Evolutionary conservation across 345 rosid species (phyloP), one percentile per base, ranked within the genome.

Genomic region (Brassica rapa): DNA sequence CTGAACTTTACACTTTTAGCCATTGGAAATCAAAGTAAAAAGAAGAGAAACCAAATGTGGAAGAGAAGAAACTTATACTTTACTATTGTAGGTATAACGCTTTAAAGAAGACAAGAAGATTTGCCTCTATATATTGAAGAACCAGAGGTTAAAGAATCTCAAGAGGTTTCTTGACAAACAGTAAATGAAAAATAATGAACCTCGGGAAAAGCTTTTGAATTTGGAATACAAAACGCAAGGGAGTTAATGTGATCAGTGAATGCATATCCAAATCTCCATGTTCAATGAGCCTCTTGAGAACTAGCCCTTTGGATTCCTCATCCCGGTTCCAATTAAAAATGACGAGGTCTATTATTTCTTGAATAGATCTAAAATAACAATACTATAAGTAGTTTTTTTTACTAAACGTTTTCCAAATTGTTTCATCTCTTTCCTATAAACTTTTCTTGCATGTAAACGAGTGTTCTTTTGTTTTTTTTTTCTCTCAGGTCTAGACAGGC

Each of bases 1-100:
- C 49, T 55, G 9, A 77, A 53, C 59, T 75, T 74, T 4, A 21
- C 62, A 49, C 33, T 39, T 3, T 74, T n/a, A 14, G 39, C 39
- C 78, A 74, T 74, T 55, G 9, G 33, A 32, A 8, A 19, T 3
- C 10, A 4, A 53, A 51, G 27, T 5, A 30, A 15, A 51, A 30
- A 8, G 27, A 71, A 66, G 66, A 27, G 30, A 0, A 0, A 39
- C 12, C 5, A 33, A 43, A 55, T 32, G 12, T 32, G 24, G 15
- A 43, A 9, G 59, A 62, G 4, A 16, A 43, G 8, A 0, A 0
- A 16, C 1, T 19, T 27, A 16, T 0, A 55, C 11, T 53, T 15
- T 30, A 69, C 15, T 46, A 12, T 4, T 49, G 6, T 49, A 5
- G 15, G 10, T 27, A n/a, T n/a, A n/a, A 30, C 37, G 66, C 5